Conservation (phyloP, 176 grass and related monocot genomes). For the Juncus inflexus region DNA sequence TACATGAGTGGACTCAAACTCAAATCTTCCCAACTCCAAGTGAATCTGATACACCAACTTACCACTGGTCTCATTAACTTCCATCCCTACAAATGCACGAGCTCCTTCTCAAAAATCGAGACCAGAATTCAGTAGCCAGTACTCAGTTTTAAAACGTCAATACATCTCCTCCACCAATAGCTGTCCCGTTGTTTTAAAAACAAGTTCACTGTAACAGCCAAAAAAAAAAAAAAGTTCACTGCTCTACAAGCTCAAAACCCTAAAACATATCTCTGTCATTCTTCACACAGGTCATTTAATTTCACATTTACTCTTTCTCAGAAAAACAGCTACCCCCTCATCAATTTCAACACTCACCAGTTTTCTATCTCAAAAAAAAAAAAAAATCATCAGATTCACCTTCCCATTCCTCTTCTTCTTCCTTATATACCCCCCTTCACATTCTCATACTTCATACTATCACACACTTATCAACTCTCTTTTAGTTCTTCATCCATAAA, state of each 20-base stretch:
- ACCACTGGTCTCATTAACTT: background rate
- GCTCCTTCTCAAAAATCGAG: no score
- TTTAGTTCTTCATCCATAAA: background rate
- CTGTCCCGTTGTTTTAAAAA: slow-evolving; percentile 18
- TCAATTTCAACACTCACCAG: no score
- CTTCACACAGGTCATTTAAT: slow-evolving; percentile 18
- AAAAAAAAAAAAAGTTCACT: slow-evolving; percentile 2
- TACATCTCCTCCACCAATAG: background rate
- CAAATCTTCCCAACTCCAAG: no score
- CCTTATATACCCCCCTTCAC: slow-evolving; percentile 20
- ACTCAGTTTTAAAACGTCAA: no score
- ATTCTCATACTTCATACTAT: background rate
- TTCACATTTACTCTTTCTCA: slow-evolving; percentile 24
- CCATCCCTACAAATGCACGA: background rate
- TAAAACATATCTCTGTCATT: no score
- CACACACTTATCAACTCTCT: background rate
- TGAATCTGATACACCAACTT: background rate
- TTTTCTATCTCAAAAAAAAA: no score
- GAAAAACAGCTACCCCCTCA: slow-evolving; percentile 10
- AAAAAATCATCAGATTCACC: background rate
- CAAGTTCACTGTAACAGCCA: background rate
- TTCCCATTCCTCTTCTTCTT: background rate
- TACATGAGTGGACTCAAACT: no score
- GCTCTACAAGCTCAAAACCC: no score
- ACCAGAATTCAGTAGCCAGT: no score